phyloP scores from a whole-genome alignment of 306 rosid species.

The Betula pendula region DNA sequence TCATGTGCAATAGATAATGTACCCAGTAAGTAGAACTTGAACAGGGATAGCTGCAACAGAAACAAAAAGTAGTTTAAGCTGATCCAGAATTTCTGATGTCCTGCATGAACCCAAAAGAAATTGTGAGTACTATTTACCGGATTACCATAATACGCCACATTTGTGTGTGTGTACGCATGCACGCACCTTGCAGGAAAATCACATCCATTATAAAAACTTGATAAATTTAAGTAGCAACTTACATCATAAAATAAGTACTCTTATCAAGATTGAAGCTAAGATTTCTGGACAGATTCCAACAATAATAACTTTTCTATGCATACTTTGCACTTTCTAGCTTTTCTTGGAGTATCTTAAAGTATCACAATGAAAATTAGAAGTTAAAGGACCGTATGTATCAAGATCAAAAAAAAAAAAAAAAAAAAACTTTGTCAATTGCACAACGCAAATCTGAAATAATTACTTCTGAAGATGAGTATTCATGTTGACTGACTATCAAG shows the following conservation, averaged over 20 bases:
- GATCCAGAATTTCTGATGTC: slow-evolving; percentile 53
- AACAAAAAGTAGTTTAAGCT: slow-evolving; percentile 45
- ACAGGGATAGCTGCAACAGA: slow-evolving; percentile 57
- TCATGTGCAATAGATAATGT: slow-evolving; percentile 10
- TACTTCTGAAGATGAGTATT: not conserved
- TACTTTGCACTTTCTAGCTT: too few relatives aligned
- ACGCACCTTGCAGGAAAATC: not conserved
- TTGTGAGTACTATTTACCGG: slow-evolving; percentile 9
- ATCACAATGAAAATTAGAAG: too few relatives aligned
- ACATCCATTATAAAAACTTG: not conserved
- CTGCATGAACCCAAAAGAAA: slow-evolving; percentile 41
- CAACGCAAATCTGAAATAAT: too few relatives aligned
- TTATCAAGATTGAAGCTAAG: not conserved
- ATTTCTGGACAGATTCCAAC: too few relatives aligned
- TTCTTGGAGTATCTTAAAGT: too few relatives aligned
- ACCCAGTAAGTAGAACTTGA: slow-evolving; percentile 70
- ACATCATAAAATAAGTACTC: not conserved
- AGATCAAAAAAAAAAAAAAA: too few relatives aligned
- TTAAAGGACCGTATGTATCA: too few relatives aligned
- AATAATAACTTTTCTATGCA: too few relatives aligned
- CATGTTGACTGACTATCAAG: not conserved
- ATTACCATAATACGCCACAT: not conserved
- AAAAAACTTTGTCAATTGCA: too few relatives aligned
- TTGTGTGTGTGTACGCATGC: not conserved
- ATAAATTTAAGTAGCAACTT: not conserved